Conservation (phyloP, 2,329 filamentous ascomycete genomes). For the Penicillium verrucosum region DNA sequence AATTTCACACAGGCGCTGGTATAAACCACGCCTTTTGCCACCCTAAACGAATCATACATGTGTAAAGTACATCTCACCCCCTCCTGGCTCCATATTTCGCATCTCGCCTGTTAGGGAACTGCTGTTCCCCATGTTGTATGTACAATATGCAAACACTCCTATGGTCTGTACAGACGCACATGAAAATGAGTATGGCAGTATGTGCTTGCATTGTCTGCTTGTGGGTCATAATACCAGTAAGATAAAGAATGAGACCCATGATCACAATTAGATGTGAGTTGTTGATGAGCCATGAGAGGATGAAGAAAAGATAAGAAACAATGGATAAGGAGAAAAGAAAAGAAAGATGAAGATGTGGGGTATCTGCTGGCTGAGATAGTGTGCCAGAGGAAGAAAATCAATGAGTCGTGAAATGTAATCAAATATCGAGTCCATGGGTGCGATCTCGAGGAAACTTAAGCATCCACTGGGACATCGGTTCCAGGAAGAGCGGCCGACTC, state of each 20-base stretch:
- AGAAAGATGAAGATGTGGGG: slow-evolving; percentile 21
- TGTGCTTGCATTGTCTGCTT: neutral
- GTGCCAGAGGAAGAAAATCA: slow-evolving; percentile 22
- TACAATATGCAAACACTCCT: neutral
- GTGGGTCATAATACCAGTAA: neutral
- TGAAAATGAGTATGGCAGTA: neutral
- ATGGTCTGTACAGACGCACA: neutral
- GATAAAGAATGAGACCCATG: neutral
- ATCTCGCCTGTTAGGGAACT: neutral
- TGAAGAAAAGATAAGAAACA: neutral
- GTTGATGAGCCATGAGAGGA: neutral
- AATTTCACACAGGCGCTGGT: neutral
- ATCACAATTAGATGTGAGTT: neutral
- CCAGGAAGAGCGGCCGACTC: slow-evolving; percentile 30
- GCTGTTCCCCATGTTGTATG: neutral
- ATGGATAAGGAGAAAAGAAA: neutral
- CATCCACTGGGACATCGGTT: slow-evolving; percentile 34
- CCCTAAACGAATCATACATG: slow-evolving; percentile 3
- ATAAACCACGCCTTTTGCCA: neutral
- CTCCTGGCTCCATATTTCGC: neutral
- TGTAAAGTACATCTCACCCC: neutral
- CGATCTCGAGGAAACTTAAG: slow-evolving; percentile 14
- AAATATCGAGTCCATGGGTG: neutral
- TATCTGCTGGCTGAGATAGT: slow-evolving; percentile 32
- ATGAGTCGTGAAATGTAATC: slow-evolving; percentile 15